These are phyloP conservation scores for Colletotrichum eleusines DNA, from an alignment of 2,329 filamentous ascomycete species.

Conservation along the genomic window DNA sequence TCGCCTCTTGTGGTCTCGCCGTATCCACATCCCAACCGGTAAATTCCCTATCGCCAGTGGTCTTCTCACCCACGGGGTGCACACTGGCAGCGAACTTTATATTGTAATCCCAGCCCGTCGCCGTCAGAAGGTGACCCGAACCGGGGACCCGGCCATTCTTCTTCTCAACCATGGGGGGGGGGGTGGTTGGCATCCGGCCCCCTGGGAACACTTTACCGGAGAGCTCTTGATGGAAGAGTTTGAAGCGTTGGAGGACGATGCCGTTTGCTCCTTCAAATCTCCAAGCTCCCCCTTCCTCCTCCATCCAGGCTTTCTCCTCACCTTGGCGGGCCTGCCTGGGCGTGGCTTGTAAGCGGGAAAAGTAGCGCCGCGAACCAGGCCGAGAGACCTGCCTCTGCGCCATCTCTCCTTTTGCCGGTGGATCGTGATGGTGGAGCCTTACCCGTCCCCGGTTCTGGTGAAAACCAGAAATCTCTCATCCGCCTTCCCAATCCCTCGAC, in stretches of 20 bases:
- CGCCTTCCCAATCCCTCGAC: constrained; percentile 37
- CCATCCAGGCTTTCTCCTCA: neutral
- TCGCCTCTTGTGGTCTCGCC: neutral
- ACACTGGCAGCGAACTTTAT: too few species aligned
- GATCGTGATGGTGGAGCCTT: constrained; percentile 9
- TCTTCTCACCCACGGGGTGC: too few species aligned
- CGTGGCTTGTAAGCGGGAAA: neutral
- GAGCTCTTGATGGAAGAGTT: neutral
- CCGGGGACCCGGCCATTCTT: constrained; percentile 22
- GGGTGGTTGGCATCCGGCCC: neutral
- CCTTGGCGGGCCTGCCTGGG: constrained; percentile 14
- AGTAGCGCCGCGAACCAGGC: constrained; percentile 19
- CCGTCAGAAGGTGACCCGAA: neutral
- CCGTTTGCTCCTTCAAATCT: neutral
- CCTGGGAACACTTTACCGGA: constrained; percentile 13
- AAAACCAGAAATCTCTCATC: neutral
- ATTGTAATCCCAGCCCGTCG: too few species aligned
- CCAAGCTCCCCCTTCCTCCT: neutral
- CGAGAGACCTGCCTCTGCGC: neutral
- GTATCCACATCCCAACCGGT: neutral
- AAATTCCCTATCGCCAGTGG: neutral
- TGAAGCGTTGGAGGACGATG: neutral
- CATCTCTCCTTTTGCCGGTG: neutral
- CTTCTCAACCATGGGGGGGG: constrained; percentile 31
- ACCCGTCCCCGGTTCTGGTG: constrained; percentile 35